A percentile compares a stretch with the other conserved stretches of the same genome.
Evolutionary conservation across 2,329 filamentous ascomycete genomes (phyloP).

Genomic region (Colletotrichum orbiculare): DNA sequence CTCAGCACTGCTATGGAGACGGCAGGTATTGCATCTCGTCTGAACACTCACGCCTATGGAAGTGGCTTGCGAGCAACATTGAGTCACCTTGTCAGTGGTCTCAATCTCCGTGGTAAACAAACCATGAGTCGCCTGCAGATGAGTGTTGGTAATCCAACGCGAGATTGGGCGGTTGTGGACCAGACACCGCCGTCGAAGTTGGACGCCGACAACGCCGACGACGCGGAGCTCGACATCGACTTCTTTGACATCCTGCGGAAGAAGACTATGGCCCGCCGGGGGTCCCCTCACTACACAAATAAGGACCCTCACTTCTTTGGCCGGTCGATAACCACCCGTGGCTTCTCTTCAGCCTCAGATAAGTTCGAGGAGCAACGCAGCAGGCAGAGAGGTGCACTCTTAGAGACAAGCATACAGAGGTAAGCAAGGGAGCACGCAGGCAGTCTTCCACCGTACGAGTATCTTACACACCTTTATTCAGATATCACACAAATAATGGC

Average conservation of each 20-base stretch:
- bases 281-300: not conserved
- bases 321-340: slow-evolving; percentile 50
- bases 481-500: slow-evolving; percentile 65
- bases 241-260: slow-evolving; percentile 41
- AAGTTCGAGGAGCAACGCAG: slow-evolving; percentile 34
- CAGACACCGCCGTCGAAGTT: slow-evolving; percentile 35
- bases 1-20: slow-evolving; percentile 83
- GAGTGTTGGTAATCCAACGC: slow-evolving; percentile 59
- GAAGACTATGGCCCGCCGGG: slow-evolving; percentile 31
- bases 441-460: too few species aligned
- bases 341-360: slow-evolving; percentile 15
- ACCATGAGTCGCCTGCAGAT: slow-evolving; percentile 81
- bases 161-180: not conserved
- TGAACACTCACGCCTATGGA: slow-evolving; percentile 58
- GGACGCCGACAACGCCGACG: slow-evolving; percentile 42
- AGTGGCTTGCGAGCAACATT: slow-evolving; percentile 59
- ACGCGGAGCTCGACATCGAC: slow-evolving; percentile 45
- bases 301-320: slow-evolving; percentile 52
- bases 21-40: slow-evolving; percentile 78
- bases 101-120: slow-evolving; percentile 83
- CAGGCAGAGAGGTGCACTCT: slow-evolving; percentile 9
- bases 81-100: slow-evolving; percentile 70
- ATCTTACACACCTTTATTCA: slow-evolving; percentile 39
- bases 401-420: slow-evolving; percentile 29
- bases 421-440: not conserved